phyloP scores from a whole-genome alignment of 371 early-diverging fungal genomes.

The Mucor saturninus region DNA sequence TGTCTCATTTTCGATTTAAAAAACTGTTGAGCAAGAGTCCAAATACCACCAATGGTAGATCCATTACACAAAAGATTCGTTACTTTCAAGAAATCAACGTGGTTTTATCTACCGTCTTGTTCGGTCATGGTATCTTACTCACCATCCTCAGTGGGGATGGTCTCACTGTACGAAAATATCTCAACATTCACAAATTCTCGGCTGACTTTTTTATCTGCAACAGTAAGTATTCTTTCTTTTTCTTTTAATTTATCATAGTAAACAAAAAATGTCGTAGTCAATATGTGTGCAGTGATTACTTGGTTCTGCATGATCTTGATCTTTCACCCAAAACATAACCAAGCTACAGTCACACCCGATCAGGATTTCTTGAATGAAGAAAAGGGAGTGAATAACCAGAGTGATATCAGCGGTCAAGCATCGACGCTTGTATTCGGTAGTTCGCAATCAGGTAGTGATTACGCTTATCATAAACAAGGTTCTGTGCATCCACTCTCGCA shows the following conservation, averaged over 20 bases:
- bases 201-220: constrained; percentile 57
- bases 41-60: constrained; percentile 38
- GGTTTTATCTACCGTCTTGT: constrained; percentile 40
- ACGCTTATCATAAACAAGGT: constrained; percentile 1
- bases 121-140: constrained; percentile 34
- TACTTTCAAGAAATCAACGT: constrained; percentile 58
- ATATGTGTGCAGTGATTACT: constrained; percentile 32
- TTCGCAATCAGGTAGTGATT: constrained; percentile 22
- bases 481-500: constrained; percentile 22
- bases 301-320: constrained; percentile 36
- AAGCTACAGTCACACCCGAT: not conserved
- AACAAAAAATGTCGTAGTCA: constrained; percentile 12
- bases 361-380: not conserved
- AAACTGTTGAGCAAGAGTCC: constrained; percentile 38
- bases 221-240: constrained; percentile 29
- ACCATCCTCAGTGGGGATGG: constrained; percentile 50
- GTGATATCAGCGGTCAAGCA: constrained; percentile 20
- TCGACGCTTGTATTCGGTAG: constrained; percentile 8
- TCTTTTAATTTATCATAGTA: no score
- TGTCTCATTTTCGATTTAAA: constrained; percentile 52
- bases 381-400: constrained; percentile 6
- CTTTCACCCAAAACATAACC: constrained; percentile 29
- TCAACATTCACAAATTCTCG: constrained; percentile 52
- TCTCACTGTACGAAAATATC: constrained; percentile 31
- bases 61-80: constrained; percentile 45